A percentile compares a stretch with the other conserved stretches of the same genome.
These are phyloP conservation scores for Phytophthora pisi DNA, from an alignment of 352 stramenopile species.

Conservation along the genomic window DNA sequence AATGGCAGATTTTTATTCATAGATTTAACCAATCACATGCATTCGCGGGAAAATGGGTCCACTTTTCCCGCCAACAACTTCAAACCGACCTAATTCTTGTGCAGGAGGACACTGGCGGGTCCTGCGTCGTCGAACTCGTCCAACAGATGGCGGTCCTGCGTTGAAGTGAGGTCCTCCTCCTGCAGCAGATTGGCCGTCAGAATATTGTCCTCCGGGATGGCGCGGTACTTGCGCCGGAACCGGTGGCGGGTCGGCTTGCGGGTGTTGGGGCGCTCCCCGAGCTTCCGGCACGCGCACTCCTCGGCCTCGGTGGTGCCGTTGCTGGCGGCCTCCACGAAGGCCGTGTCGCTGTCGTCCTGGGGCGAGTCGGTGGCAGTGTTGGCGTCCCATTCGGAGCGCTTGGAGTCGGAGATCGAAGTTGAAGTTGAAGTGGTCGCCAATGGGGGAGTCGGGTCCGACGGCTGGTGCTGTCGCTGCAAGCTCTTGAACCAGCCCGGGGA, in stretches of 20 bases:
- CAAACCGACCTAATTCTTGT: constrained; percentile 13
- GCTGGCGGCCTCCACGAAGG: constrained; percentile 30
- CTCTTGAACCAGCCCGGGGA: constrained; percentile 41
- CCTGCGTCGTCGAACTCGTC: constrained; percentile 39
- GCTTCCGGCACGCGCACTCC: constrained; percentile 39
- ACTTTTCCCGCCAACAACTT: constrained; percentile 16
- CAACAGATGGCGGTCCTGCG: constrained; percentile 33
- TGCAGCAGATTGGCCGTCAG: constrained; percentile 39
- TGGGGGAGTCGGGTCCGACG: constrained; percentile 20
- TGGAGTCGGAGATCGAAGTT: constrained; percentile 7
- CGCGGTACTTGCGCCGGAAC: constrained; percentile 40
- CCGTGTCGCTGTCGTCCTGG: constrained; percentile 19
- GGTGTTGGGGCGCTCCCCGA: constrained; percentile 32
- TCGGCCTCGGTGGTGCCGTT: constrained; percentile 27
- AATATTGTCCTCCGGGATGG: constrained; percentile 43
- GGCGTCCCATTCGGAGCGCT: constrained; percentile 18
- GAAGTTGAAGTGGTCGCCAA: constrained; percentile 17
- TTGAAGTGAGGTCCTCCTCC: constrained; percentile 37
- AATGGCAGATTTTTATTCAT: constrained; percentile 9
- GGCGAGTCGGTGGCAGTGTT: constrained; percentile 22
- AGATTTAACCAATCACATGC: constrained; percentile 29
- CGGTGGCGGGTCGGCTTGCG: constrained; percentile 36
- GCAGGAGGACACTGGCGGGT: constrained; percentile 26
- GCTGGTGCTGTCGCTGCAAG: constrained; percentile 30
- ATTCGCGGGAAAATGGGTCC: constrained; percentile 14